Conservation (phyloP, 805 yeast genomes). For the Grigorovia humatica region DNA sequence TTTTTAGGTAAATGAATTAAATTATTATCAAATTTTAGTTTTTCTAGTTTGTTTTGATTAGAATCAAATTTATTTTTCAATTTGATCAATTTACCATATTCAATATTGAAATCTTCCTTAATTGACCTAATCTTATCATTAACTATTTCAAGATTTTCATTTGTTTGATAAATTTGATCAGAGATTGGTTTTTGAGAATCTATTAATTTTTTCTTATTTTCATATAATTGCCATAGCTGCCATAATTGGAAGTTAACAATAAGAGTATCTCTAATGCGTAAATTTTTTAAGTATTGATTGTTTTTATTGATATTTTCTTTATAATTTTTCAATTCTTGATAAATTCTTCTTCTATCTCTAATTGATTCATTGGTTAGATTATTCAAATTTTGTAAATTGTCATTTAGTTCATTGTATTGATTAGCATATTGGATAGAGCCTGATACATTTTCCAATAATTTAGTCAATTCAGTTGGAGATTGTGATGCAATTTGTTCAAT, state of each 20-base stretch:
- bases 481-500: conserved; percentile 90
- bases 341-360: conserved; percentile 57
- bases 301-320: conserved; percentile 67
- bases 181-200: conserved; percentile 21
- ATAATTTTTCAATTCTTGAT: conserved; percentile 67
- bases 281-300: conserved; percentile 49
- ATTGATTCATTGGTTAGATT: conserved; percentile 54
- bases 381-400: conserved; percentile 54
- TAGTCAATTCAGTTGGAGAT: conserved; percentile 63
- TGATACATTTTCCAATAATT: conserved; percentile 68
- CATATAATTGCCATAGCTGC: conserved; percentile 53
- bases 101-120: conserved; percentile 37
- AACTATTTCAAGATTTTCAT: conserved; percentile 24
- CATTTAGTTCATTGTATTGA: conserved; percentile 57
- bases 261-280: conserved; percentile 38
- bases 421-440: conserved; percentile 61
- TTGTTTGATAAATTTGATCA: conserved; percentile 20
- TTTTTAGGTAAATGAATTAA: conserved; percentile 43
- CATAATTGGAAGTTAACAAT: conserved; percentile 47
- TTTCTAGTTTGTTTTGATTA: conserved; percentile 20
- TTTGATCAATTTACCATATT: conserved; percentile 34
- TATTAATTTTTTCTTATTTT: conserved; percentile 19
- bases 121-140: conserved; percentile 28
- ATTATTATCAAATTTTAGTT: conserved; percentile 34
- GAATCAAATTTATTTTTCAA: conserved; percentile 21